Base-by-base conservation (phyloP, 1,139 yeast genomes). In the Sugiyamaella sp. region DNA sequence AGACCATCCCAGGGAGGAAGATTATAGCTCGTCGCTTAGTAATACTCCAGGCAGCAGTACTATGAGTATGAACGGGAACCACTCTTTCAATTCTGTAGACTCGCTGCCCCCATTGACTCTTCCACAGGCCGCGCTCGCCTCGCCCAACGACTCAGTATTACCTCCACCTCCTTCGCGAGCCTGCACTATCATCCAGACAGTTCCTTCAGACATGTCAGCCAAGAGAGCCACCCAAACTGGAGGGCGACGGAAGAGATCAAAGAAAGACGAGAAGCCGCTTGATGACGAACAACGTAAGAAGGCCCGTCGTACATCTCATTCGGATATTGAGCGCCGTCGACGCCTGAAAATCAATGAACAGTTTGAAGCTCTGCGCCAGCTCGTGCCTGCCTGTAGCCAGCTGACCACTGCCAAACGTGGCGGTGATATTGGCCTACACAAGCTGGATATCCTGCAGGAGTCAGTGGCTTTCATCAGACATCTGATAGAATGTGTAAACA, bases 321-420 rank as follows among this genome's bases (percentile, higher is more conserved):
- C 89, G 5, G 84, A 86, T 45, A 88, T 88, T 59, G 96, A 88
- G 66, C 85, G 89, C 63, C 80, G 89, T 62, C 76, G 96, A 61
- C 74, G 96, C 54, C 79, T 85, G 54, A 86, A 86, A 67, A 86
- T 88, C 74, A 88, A 88, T 68, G 75, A 91, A 55, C 95, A 88
- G 68, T 88, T 87, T 66, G 95, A 86, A 65, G 90, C 93, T 1
- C 76, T 88, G 57, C 86, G 88, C 65, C 83, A 79, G 62, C 72
- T 88, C 50, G 84, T 88, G 19, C 96, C 96, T 1, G 91, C 95
- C 10, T 88, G 95, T 67, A 73, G 86, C 39, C 72, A 71, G 39
- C 69, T 73, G 17, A 66, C 70, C 22, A 63, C 69, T 19, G 65
- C 68, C 47, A 67, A 65, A 12, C 20, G 53, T 21, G 68, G 69